A percentile compares a stretch with the other conserved stretches of the same genome.
These are phyloP conservation scores for Clavariopsis aquatica DNA, from an alignment of 495 filamentous ascomycete genomes.

Conservation along the genomic window DNA sequence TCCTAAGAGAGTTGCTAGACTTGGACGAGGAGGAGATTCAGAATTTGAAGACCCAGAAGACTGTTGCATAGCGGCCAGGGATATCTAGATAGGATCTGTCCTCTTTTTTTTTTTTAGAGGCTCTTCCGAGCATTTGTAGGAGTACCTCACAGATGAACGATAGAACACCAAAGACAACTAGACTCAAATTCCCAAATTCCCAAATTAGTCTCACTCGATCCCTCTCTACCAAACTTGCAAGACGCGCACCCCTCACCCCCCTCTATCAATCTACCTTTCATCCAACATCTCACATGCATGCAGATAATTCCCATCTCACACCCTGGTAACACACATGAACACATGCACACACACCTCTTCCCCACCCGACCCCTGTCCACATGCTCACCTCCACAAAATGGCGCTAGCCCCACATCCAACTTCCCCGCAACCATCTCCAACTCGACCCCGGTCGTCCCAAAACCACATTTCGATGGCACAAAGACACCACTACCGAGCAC, in stretches of 20 bases:
- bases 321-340: no score
- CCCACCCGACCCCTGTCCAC: neutral
- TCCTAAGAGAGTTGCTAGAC: conserved; percentile 40
- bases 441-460: conserved; percentile 5
- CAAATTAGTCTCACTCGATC: no score
- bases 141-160: neutral
- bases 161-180: neutral
- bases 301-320: no score
- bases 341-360: neutral
- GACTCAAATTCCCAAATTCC: no score
- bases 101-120: no score
- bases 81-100: no score
- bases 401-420: conserved; percentile 34
- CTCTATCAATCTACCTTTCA: neutral
- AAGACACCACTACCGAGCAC: conserved; percentile 8
- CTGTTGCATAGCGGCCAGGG: conserved; percentile 33
- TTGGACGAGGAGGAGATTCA: conserved; percentile 37
- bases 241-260: no score
- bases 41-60: conserved; percentile 24
- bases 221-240: no score
- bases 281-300: neutral
- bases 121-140: conserved; percentile 2
- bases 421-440: conserved; percentile 21
- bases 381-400: neutral
- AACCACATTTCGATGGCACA: neutral